These are phyloP conservation scores for Ascochyta koolunga DNA, from an alignment of 2,329 filamentous ascomycete species.

Conservation along the genomic window DNA sequence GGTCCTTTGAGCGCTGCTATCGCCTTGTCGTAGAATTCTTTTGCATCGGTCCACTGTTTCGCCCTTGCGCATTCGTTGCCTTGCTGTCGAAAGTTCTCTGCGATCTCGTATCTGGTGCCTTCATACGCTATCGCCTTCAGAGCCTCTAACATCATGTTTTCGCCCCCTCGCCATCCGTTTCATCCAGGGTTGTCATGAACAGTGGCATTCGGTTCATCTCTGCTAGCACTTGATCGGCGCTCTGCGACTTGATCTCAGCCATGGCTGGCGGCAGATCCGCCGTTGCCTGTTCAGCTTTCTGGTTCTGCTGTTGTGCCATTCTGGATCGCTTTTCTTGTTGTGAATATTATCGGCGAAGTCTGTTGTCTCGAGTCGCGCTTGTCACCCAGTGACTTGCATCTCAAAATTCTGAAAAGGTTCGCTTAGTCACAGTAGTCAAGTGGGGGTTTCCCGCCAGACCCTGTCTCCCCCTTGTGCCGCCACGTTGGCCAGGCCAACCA, in stretches of 20 bases:
- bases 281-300: slow-evolving; percentile 20
- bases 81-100: slow-evolving; percentile 82
- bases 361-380: background rate
- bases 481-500: slow-evolving; percentile 8
- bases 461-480: background rate
- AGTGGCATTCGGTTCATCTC: slow-evolving; percentile 77
- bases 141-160: slow-evolving; percentile 84
- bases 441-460: slow-evolving; percentile 14
- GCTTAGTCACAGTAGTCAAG: slow-evolving; percentile 29
- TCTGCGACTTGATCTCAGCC: slow-evolving; percentile 62
- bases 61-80: slow-evolving; percentile 86
- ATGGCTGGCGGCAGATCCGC: slow-evolving; percentile 64
- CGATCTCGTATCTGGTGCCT: slow-evolving; percentile 84
- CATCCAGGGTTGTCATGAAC: slow-evolving; percentile 91
- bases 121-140: slow-evolving; percentile 91
- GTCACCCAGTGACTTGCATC: slow-evolving; percentile 1
- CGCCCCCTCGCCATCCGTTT: slow-evolving; percentile 66
- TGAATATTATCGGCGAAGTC: background rate
- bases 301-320: slow-evolving; percentile 26
- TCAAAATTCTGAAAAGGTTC: slow-evolving; percentile 26
- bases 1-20: slow-evolving; percentile 72
- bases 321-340: background rate
- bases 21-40: slow-evolving; percentile 91
- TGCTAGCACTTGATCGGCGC: slow-evolving; percentile 64
- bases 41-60: slow-evolving; percentile 78